phyloP scores from a whole-genome alignment of 257 asterid species.

The Mitragyna speciosa region DNA sequence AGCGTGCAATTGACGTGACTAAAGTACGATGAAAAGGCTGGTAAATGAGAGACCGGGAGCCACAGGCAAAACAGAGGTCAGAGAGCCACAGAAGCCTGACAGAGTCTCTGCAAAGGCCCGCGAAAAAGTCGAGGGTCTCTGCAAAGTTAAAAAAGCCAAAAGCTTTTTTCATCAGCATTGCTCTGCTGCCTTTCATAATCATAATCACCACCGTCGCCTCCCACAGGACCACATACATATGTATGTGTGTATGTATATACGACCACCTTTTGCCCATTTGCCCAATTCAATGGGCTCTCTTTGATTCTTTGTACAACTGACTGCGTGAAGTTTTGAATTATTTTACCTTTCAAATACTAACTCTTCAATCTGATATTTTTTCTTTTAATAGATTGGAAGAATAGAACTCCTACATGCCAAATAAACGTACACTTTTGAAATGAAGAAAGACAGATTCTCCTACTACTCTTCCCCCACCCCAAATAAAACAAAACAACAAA shows the following conservation, averaged over 20 bases:
- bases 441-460: too few relatives aligned
- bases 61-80: constrained; percentile 20
- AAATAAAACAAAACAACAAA: too few relatives aligned
- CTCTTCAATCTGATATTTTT: neutral
- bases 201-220: constrained; percentile 2
- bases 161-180: constrained; percentile 27
- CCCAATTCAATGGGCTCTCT: neutral
- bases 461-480: too few relatives aligned
- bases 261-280: too few relatives aligned
- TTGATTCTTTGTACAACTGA: neutral
- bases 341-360: neutral
- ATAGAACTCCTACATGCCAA: too few relatives aligned
- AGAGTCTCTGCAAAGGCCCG: constrained; percentile 50
- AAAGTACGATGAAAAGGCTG: constrained; percentile 38
- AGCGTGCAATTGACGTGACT: constrained; percentile 46
- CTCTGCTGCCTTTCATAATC: constrained; percentile 21
- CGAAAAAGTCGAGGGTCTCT: constrained; percentile 95
- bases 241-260: too few relatives aligned
- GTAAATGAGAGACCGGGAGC: constrained; percentile 8
- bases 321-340: neutral
- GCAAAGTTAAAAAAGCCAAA: constrained; percentile 49
- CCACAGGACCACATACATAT: neutral
- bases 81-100: constrained; percentile 18
- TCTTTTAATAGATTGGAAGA: too few relatives aligned
- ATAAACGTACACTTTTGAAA: too few relatives aligned